These are phyloP conservation scores for Sarocladium kiliense DNA, from an alignment of 2,329 filamentous ascomycete species.

Conservation along the genomic window DNA sequence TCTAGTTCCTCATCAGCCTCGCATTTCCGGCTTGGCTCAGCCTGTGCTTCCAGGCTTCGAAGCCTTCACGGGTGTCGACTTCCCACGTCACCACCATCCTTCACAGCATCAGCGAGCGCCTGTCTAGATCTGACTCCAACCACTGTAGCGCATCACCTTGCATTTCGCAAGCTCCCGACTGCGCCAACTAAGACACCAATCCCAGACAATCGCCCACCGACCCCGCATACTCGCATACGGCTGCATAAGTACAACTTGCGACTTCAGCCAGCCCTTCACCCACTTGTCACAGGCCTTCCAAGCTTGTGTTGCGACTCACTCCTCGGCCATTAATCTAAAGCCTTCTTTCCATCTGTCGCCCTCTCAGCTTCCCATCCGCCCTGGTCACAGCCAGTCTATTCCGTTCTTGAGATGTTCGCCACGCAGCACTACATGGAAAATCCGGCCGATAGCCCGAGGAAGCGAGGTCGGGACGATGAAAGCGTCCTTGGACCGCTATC, in stretches of 20 bases:
- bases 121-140: no score
- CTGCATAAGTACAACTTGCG: background rate
- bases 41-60: no score
- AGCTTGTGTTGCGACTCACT: background rate
- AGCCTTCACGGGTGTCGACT: no score
- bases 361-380: background rate
- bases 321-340: background rate
- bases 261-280: background rate
- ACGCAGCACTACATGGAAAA: conserved; percentile 25
- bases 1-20: background rate
- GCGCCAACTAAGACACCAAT: background rate
- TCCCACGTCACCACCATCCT: conserved; percentile 1
- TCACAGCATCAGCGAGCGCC: background rate
- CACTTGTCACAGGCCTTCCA: background rate
- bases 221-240: conserved; percentile 8
- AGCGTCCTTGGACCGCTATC: conserved; percentile 30
- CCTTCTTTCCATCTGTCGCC: background rate
- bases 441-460: conserved; percentile 32
- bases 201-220: conserved; percentile 1
- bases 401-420: conserved; percentile 28
- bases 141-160: conserved; percentile 1
- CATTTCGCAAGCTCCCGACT: background rate
- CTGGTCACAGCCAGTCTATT: background rate
- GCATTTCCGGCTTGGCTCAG: no score
- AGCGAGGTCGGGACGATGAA: conserved; percentile 42